Percentiles rank a stretch among this genome's conserved stretches.
These are phyloP conservation scores for Fabrea salina DNA, from an alignment of 169 alveolate genomes.

Conservation along the genomic window DNA sequence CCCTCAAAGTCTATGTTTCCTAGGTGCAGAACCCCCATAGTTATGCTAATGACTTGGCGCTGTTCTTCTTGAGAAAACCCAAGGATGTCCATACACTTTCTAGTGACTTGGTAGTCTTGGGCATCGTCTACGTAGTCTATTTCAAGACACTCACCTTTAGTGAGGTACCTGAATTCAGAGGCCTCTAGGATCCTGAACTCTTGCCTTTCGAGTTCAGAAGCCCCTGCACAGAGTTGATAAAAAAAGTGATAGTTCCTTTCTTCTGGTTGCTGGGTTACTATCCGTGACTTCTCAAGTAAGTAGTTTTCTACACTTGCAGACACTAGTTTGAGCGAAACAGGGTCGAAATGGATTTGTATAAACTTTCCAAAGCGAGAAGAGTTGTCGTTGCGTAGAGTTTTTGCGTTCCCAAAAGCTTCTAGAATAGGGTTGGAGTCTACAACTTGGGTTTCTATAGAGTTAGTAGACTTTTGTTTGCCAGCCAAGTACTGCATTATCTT, in stretches of 20 bases:
- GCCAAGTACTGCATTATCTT: slow-evolving; percentile 95
- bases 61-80: slow-evolving; percentile 84
- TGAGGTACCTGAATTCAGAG: slow-evolving; percentile 64
- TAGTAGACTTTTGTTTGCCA: neutral
- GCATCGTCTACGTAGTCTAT: slow-evolving; percentile 93
- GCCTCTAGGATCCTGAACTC: slow-evolving; percentile 51
- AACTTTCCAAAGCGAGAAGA: slow-evolving; percentile 98
- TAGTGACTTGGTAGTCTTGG: slow-evolving; percentile 89
- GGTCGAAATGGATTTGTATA: slow-evolving; percentile 89
- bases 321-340: neutral
- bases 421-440: slow-evolving; percentile 96
- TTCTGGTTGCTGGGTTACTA: slow-evolving; percentile 88
- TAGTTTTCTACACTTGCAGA: slow-evolving; percentile 89
- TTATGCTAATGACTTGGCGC: slow-evolving; percentile 81
- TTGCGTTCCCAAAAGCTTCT: slow-evolving; percentile 99
- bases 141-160: slow-evolving; percentile 82
- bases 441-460: slow-evolving; percentile 69
- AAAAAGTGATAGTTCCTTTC: slow-evolving; percentile 97
- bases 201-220: slow-evolving; percentile 54
- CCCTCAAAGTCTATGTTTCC: slow-evolving; percentile 95
- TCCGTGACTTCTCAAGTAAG: slow-evolving; percentile 96
- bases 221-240: slow-evolving; percentile 93
- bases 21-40: slow-evolving; percentile 90
- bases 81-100: slow-evolving; percentile 89
- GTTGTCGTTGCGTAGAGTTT: slow-evolving; percentile 96